phyloP scores from a whole-genome alignment of 495 filamentous ascomycete species.

The Tuber magnatum region DNA sequence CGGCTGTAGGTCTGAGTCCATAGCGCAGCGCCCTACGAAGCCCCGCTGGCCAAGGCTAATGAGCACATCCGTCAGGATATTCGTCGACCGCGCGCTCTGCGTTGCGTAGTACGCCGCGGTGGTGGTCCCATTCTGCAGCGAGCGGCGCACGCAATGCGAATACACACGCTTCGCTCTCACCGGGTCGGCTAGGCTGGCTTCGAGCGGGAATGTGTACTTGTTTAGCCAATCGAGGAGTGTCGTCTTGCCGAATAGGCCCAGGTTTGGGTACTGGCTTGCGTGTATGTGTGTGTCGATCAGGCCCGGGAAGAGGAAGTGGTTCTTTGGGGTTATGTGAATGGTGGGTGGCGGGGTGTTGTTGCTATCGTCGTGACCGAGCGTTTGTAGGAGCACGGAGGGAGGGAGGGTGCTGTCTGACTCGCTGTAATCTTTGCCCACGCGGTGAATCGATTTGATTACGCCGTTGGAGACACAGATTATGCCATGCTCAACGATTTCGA shows the following conservation, averaged over 20 bases:
- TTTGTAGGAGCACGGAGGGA: background rate
- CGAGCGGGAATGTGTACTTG: slow-evolving; percentile 91
- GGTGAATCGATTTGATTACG: slow-evolving; percentile 6
- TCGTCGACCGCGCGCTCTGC: slow-evolving; percentile 70
- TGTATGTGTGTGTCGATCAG: slow-evolving; percentile 98
- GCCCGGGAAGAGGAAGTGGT: slow-evolving; percentile 83
- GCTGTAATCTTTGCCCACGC: background rate
- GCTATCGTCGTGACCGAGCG: background rate
- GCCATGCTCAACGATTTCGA: slow-evolving; percentile 23
- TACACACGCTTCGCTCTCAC: slow-evolving; percentile 57
- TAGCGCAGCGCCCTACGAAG: slow-evolving; percentile 83
- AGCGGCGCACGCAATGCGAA: slow-evolving; percentile 63
- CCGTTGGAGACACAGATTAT: slow-evolving; percentile 28
- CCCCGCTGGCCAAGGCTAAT: slow-evolving; percentile 71
- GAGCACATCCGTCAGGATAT: slow-evolving; percentile 78
- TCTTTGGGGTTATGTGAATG: background rate
- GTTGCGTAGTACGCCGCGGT: slow-evolving; percentile 90
- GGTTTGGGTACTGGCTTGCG: slow-evolving; percentile 87
- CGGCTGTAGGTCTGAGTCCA: slow-evolving; percentile 66
- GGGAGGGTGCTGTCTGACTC: background rate
- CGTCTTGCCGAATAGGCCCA: slow-evolving; percentile 80
- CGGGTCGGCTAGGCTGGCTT: slow-evolving; percentile 57
- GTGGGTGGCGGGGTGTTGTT: background rate
- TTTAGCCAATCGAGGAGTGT: slow-evolving; percentile 88
- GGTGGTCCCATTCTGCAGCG: slow-evolving; percentile 82